These are phyloP conservation scores for Sphagnum contortum DNA, from an alignment of 225 moss, liverwort and hornwort species.

Conservation along the genomic window DNA sequence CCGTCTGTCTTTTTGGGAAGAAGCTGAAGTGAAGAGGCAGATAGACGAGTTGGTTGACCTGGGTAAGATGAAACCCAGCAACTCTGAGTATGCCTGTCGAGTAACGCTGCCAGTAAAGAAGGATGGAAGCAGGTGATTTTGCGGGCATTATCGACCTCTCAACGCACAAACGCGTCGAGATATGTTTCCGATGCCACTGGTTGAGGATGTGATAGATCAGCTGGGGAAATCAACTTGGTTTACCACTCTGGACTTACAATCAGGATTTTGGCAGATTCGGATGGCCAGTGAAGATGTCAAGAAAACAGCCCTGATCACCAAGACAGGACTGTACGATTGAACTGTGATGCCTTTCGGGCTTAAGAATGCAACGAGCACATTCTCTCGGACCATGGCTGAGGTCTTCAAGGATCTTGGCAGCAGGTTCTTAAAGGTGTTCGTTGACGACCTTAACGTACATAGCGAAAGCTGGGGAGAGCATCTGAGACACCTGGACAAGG, in stretches of 20 bases:
- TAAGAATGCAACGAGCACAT: neutral
- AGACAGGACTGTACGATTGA: constrained; percentile 4
- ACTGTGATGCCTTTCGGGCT: constrained; percentile 1
- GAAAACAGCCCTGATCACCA: neutral
- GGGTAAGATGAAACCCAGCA: neutral
- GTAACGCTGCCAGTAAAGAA: neutral
- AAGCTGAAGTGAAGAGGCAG: neutral
- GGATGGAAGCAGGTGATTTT: neutral
- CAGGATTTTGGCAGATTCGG: constrained; percentile 4
- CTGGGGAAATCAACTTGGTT: neutral
- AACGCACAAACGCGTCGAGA: constrained; percentile 2
- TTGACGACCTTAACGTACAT: constrained; percentile 10
- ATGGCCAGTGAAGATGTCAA: neutral
- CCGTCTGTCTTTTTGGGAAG: neutral
- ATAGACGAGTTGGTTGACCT: neutral
- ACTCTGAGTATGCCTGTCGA: neutral
- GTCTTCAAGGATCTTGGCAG: neutral
- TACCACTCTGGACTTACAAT: constrained; percentile 6
- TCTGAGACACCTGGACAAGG: neutral
- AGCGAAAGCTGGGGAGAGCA: constrained; percentile 1
- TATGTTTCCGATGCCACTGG: constrained; percentile 1
- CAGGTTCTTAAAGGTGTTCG: constrained; percentile 2
- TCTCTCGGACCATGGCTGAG: constrained; percentile 1
- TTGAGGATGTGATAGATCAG: constrained; percentile 7
- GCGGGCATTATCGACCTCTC: neutral